Evolutionary conservation across 2,329 filamentous ascomycete genomes (phyloP).

Genomic region (Pyricularia grisea): DNA sequence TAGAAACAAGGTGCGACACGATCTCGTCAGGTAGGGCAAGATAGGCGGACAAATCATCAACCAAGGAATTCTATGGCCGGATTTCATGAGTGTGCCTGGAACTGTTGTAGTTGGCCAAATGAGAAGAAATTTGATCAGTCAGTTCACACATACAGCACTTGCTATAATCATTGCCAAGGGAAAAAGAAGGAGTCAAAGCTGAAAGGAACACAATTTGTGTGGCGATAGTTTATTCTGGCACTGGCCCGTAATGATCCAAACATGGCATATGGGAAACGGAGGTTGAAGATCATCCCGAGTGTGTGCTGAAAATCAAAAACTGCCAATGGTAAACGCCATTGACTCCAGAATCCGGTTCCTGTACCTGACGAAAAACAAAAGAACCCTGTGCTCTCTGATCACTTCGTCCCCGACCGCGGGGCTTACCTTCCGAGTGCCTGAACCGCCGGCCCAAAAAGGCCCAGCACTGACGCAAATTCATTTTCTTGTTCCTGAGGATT

Average conservation of each 20-base stretch:
- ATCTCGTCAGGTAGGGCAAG: neutral
- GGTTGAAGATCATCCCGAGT: neutral
- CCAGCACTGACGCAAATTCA: neutral
- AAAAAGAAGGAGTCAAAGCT: neutral
- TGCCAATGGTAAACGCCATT: neutral
- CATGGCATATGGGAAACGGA: neutral
- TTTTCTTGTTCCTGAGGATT: neutral
- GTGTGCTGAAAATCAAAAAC: neutral
- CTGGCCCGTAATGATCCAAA: neutral
- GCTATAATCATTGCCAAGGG: neutral
- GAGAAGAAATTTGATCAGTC: neutral
- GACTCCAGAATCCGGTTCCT: neutral
- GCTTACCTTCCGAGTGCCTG: neutral
- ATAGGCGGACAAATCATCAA: neutral
- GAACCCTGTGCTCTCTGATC: neutral
- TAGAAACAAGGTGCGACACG: neutral
- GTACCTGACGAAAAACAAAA: neutral
- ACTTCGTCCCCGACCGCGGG: neutral
- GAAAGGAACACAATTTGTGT: neutral
- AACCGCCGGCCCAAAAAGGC: neutral
- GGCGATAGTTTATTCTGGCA: neutral
- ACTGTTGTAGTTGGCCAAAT: neutral
- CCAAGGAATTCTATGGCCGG: neutral
- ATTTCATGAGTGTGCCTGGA: neutral
- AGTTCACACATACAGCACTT: too few species aligned